Evolutionary conservation across 202 grass and related monocot genomes (phyloP).

Genomic region (Setaria italica): DNA sequence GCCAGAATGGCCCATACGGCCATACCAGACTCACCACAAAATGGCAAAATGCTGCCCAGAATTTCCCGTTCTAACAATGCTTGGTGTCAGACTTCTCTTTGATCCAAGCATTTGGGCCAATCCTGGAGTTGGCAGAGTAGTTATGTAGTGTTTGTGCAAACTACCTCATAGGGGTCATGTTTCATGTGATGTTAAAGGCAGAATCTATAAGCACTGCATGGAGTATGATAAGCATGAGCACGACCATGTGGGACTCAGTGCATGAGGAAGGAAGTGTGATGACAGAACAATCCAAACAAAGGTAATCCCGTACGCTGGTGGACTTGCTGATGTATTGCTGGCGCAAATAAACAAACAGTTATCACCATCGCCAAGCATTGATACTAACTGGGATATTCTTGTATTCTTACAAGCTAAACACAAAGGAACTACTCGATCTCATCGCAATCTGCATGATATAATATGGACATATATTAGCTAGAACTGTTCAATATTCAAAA

Average conservation of each 20-base stretch:
- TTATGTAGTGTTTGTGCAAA: neutral
- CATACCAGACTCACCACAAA: too few species aligned
- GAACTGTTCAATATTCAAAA: constrained; percentile 6
- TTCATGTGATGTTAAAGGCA: neutral
- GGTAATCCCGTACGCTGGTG: neutral
- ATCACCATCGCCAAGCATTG: neutral
- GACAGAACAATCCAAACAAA: neutral
- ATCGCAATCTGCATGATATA: neutral
- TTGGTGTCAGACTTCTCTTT: too few species aligned
- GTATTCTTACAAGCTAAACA: neutral
- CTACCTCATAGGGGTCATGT: neutral
- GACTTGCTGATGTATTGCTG: neutral
- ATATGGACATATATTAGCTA: neutral
- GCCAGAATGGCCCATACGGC: neutral
- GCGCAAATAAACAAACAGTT: too few species aligned
- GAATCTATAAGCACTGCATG: neutral
- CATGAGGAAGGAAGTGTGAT: neutral
- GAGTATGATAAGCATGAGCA: neutral
- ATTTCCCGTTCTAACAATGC: too few species aligned
- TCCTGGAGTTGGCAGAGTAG: neutral
- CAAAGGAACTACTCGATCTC: neutral
- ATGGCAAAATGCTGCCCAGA: too few species aligned
- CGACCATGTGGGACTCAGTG: neutral
- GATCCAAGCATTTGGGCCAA: too few species aligned
- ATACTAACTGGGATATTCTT: neutral